These are phyloP conservation scores for Cyphellophora europaea DNA, from an alignment of 2,329 filamentous ascomycete species.

Conservation along the genomic window DNA sequence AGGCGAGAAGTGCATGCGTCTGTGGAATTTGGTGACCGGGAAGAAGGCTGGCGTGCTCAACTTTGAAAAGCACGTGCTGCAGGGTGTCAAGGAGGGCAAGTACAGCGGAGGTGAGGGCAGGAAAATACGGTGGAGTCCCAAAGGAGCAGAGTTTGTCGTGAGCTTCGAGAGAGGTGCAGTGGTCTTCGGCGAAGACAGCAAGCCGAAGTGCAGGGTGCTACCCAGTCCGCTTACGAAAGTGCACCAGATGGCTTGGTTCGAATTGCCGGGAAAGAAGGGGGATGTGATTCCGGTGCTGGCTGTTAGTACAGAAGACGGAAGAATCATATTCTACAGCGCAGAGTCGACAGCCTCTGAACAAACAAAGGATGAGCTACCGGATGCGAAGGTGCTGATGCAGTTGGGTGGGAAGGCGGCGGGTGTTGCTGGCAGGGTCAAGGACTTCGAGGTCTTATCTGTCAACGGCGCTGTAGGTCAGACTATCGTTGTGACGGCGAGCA, in stretches of 20 bases:
- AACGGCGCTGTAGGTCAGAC: slow-evolving; percentile 20
- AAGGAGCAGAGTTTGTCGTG: slow-evolving; percentile 76
- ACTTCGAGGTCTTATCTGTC: slow-evolving; percentile 60
- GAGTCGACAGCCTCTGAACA: slow-evolving; percentile 22
- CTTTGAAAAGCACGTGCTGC: slow-evolving; percentile 65
- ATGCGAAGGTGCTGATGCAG: slow-evolving; percentile 55
- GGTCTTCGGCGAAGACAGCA: slow-evolving; percentile 72
- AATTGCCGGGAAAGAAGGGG: slow-evolving; percentile 35
- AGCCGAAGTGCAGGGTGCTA: slow-evolving; percentile 64
- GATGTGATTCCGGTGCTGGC: slow-evolving; percentile 50
- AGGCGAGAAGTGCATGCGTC: slow-evolving; percentile 80
- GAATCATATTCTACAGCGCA: slow-evolving; percentile 75
- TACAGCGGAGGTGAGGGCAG: slow-evolving; percentile 74
- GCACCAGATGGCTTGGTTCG: slow-evolving; percentile 69
- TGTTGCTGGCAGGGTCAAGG: slow-evolving; percentile 70
- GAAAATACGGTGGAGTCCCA: slow-evolving; percentile 68
- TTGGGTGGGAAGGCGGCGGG: slow-evolving; percentile 65
- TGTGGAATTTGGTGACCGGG: slow-evolving; percentile 95
- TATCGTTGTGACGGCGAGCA: slow-evolving; percentile 65
- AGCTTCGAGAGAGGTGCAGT: slow-evolving; percentile 78
- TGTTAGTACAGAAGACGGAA: slow-evolving; percentile 82
- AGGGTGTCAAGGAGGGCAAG: slow-evolving; percentile 65
- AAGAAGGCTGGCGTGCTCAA: slow-evolving; percentile 91
- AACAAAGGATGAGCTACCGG: slow-evolving; percentile 45
- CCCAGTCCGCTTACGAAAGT: slow-evolving; percentile 65